Conservation (phyloP, 192 early-diverging fungal genomes). For the Pilobolus umbonatus region DNA sequence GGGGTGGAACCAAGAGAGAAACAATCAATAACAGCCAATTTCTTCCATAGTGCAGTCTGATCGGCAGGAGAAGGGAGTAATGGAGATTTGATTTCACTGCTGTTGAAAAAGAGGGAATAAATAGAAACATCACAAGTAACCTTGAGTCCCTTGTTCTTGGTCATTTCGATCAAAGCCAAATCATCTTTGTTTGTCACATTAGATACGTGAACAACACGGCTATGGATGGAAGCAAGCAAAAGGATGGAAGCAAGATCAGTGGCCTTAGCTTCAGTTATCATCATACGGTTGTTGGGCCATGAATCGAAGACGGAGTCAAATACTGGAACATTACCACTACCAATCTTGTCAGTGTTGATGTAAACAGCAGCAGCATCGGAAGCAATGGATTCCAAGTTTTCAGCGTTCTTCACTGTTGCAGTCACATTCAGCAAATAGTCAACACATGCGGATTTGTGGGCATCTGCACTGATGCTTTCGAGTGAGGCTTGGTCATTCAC, state of each 20-base stretch:
- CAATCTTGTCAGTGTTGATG: constrained; percentile 53
- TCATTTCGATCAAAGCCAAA: constrained; percentile 77
- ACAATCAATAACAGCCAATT: constrained; percentile 83
- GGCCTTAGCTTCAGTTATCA: constrained; percentile 83
- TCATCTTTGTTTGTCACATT: constrained; percentile 78
- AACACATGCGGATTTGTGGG: constrained; percentile 58
- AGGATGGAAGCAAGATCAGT: constrained; percentile 85
- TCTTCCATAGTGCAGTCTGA: constrained; percentile 76
- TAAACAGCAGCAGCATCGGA: constrained; percentile 51
- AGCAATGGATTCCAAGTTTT: constrained; percentile 35
- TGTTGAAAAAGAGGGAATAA: constrained; percentile 70
- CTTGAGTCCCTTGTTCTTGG: constrained; percentile 78
- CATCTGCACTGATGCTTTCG: constrained; percentile 42
- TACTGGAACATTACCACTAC: constrained; percentile 49
- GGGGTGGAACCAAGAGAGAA: constrained; percentile 84
- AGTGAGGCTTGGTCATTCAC: constrained; percentile 38
- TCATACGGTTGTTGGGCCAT: constrained; percentile 70
- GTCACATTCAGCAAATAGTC: constrained; percentile 71
- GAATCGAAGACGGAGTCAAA: constrained; percentile 70
- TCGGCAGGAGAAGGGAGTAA: constrained; percentile 49
- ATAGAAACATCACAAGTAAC: constrained; percentile 94
- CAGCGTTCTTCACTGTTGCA: constrained; percentile 63
- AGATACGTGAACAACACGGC: constrained; percentile 83
- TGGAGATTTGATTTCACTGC: constrained; percentile 18
- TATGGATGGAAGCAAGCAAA: constrained; percentile 78